These are phyloP conservation scores for Ophiostoma sp. DNA, from an alignment of 2,329 filamentous ascomycete species.

Conservation along the genomic window DNA sequence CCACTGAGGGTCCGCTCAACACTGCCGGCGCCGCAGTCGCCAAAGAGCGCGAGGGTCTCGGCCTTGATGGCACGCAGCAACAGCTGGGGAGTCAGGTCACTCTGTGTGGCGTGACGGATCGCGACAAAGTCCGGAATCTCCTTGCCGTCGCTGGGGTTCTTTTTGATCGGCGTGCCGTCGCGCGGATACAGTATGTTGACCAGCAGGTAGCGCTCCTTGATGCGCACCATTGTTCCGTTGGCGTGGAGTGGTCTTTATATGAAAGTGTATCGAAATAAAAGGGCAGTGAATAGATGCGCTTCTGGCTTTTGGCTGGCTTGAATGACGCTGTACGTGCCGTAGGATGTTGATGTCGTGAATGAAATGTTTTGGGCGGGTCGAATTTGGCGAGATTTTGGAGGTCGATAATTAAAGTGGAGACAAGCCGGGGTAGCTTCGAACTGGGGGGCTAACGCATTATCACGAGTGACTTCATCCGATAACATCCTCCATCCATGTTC, in stretches of 20 bases:
- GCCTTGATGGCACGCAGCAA: slow-evolving; percentile 66
- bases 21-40: slow-evolving; percentile 80
- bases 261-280: not conserved
- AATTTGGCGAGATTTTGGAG: slow-evolving; percentile 15
- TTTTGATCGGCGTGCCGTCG: slow-evolving; percentile 39
- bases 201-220: slow-evolving; percentile 95
- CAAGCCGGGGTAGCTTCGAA: slow-evolving; percentile 12
- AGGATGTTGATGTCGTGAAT: not conserved
- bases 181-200: slow-evolving; percentile 84
- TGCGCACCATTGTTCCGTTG: slow-evolving; percentile 62
- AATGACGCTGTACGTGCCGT: not conserved
- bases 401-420: slow-evolving; percentile 19
- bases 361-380: slow-evolving; percentile 16
- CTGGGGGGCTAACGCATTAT: slow-evolving; percentile 2
- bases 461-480: not conserved
- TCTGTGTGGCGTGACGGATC: slow-evolving; percentile 73
- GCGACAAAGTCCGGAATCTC: slow-evolving; percentile 56
- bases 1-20: slow-evolving; percentile 64
- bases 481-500: not conserved
- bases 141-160: slow-evolving; percentile 14
- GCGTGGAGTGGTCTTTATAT: not conserved
- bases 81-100: slow-evolving; percentile 59
- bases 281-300: not conserved
- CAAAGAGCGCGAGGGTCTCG: slow-evolving; percentile 68
- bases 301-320: not conserved